A percentile compares a stretch with the other conserved stretches of the same genome.
These are phyloP conservation scores for Litchi chinensis DNA, from an alignment of 345 rosid genomes.

Conservation along the genomic window DNA sequence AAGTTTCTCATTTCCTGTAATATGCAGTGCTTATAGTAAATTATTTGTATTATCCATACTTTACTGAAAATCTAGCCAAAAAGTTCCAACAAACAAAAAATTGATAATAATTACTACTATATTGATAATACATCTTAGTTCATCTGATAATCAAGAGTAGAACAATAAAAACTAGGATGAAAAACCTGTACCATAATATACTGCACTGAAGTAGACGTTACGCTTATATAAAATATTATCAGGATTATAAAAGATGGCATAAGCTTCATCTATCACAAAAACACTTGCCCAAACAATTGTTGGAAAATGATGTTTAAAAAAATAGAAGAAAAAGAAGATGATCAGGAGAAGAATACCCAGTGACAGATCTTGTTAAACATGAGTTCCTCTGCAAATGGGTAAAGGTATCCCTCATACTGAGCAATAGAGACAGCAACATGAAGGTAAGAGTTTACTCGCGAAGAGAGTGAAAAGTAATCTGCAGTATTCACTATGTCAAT, in stretches of 20 bases:
- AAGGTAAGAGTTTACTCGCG: conserved; percentile 80
- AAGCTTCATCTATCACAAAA: conserved; percentile 11
- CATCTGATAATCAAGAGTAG: not conserved
- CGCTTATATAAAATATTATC: not conserved
- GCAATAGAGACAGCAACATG: conserved; percentile 80
- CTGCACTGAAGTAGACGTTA: not conserved
- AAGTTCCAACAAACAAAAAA: not conserved
- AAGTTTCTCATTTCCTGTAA: not conserved
- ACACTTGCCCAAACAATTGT: not conserved
- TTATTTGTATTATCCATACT: not conserved
- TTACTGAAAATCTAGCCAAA: not conserved
- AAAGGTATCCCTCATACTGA: conserved; percentile 80
- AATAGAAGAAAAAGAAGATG: not conserved
- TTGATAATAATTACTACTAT: not conserved
- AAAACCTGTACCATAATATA: not conserved
- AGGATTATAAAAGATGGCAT: not conserved
- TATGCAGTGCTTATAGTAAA: not conserved
- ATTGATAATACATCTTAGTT: not conserved
- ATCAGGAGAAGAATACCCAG: conserved; percentile 66
- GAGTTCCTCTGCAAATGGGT: conserved; percentile 90
- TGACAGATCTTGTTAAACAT: conserved; percentile 82
- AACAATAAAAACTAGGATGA: not conserved
- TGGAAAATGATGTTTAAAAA: not conserved
- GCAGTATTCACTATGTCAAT: conserved; percentile 95
- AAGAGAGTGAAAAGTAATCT: conserved; percentile 96